Percentiles rank a stretch among this genome's conserved stretches.
Evolutionary conservation across 768 basidiomycete genomes (phyloP).

Genomic region (Phanerodontia chrysosporium): DNA sequence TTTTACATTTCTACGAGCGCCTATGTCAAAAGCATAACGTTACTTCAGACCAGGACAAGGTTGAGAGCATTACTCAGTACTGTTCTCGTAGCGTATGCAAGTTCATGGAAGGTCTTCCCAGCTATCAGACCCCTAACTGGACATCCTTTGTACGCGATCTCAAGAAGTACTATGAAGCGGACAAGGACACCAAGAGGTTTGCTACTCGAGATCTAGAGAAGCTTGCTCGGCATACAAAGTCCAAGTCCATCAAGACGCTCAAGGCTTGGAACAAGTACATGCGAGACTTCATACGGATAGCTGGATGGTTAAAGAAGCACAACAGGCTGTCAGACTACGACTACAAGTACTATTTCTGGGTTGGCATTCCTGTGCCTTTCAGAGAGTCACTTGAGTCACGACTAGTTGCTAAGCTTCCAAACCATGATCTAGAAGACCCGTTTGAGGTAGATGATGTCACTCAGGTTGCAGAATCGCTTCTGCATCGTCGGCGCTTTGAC

Average conservation of each 20-base stretch:
- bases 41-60: neutral
- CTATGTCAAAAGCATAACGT: neutral
- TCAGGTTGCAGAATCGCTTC: neutral
- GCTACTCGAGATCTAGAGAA: neutral
- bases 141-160: neutral
- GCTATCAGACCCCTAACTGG: neutral
- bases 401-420: neutral
- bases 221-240: neutral
- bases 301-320: neutral
- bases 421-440: neutral
- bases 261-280: constrained; percentile 4
- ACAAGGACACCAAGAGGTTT: neutral
- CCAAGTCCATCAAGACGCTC: neutral
- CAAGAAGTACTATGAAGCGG: constrained; percentile 2
- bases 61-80: constrained; percentile 6
- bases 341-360: neutral
- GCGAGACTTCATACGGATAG: constrained; percentile 4
- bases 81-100: constrained; percentile 4
- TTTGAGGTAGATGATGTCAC: neutral
- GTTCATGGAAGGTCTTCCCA: neutral
- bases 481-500: neutral
- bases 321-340: neutral
- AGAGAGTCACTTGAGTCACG: neutral
- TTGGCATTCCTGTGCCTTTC: neutral
- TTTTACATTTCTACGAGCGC: neutral